Evolutionary conservation across 208 protist species (phyloP).

Genomic region (Phytomonas francai): DNA sequence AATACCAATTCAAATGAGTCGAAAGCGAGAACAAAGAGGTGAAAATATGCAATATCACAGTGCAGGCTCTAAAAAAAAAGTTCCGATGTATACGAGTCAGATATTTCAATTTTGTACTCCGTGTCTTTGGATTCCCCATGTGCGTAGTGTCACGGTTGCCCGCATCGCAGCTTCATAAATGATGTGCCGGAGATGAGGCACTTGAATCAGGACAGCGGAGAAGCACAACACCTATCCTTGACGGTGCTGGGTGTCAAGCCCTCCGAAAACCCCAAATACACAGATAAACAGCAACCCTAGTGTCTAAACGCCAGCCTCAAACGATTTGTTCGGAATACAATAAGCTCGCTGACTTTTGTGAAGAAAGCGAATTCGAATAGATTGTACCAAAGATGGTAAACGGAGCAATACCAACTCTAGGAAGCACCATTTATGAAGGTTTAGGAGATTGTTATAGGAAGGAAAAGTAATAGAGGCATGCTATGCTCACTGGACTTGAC

Average conservation of each 20-base stretch:
- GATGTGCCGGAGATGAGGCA: not conserved
- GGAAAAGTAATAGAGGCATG: no score
- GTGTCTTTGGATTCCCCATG: not conserved
- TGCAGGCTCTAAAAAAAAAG: no score
- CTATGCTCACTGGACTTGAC: no score
- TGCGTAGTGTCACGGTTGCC: not conserved
- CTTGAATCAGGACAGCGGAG: not conserved
- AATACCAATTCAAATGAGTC: not conserved
- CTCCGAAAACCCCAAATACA: not conserved
- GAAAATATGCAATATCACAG: no score
- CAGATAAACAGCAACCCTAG: not conserved
- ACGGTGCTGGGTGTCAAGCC: not conserved
- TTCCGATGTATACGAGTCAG: no score
- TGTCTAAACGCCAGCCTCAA: not conserved
- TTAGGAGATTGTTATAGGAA: no score
- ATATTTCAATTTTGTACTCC: not conserved
- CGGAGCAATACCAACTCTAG: no score
- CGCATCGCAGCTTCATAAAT: not conserved
- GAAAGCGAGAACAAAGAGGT: no score
- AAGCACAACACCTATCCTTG: not conserved
- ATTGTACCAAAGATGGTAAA: not conserved
- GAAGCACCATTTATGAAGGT: no score
- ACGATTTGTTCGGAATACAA: not conserved
- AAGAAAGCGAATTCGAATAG: not conserved
- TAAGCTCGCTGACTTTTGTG: not conserved